A percentile compares a stretch with the other conserved stretches of the same genome.
Conservation (phyloP, 2,329 filamentous ascomycete genomes). For the Alternaria arborescens region DNA sequence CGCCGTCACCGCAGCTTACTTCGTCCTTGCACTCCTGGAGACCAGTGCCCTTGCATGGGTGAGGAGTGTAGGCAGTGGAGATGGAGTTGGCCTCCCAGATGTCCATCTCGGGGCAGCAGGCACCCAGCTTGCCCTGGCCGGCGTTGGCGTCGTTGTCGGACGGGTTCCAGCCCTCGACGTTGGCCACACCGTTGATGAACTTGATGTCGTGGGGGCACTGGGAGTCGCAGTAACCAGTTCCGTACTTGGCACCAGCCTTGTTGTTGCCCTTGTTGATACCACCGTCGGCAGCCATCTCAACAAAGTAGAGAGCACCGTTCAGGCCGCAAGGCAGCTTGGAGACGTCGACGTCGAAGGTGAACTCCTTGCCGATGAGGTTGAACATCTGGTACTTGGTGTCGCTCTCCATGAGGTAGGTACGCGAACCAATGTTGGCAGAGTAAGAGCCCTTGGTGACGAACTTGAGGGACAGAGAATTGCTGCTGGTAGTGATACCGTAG, state of each 20-base stretch:
- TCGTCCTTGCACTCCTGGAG: constrained; percentile 63
- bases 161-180: constrained; percentile 63
- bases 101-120: constrained; percentile 75
- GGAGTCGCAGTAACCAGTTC: constrained; percentile 60
- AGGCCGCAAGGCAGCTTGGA: constrained; percentile 73
- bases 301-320: constrained; percentile 66
- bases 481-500: constrained; percentile 62
- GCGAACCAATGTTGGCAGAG: constrained; percentile 53
- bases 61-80: constrained; percentile 70
- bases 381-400: constrained; percentile 55
- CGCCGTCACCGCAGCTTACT: constrained; percentile 49
- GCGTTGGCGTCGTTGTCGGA: constrained; percentile 64
- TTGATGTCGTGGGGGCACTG: constrained; percentile 61
- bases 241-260: constrained; percentile 64
- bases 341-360: constrained; percentile 57
- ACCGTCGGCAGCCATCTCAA: constrained; percentile 66
- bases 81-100: constrained; percentile 75
- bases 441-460: constrained; percentile 64
- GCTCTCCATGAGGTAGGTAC: constrained; percentile 54
- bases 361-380: constrained; percentile 53
- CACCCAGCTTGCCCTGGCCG: constrained; percentile 63
- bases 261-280: constrained; percentile 63
- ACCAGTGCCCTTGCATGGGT: constrained; percentile 65
- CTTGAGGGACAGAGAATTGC: constrained; percentile 62
- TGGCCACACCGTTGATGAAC: constrained; percentile 63